Conservation (phyloP, 2,329 filamentous ascomycete genomes). For the Penicillium vulpinum region DNA sequence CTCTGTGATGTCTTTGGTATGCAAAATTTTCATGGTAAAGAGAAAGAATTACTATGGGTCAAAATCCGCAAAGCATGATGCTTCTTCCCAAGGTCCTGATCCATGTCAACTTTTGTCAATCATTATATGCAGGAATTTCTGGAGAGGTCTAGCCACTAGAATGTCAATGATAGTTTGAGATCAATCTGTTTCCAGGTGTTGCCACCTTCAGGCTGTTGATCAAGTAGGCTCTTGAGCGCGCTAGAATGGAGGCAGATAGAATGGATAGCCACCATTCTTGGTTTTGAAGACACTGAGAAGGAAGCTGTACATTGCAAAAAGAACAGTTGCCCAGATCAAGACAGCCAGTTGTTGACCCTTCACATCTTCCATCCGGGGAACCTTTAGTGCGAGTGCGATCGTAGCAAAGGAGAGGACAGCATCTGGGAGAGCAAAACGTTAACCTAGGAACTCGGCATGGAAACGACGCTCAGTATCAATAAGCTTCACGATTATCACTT, state of each 20-base stretch:
- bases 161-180: not conserved
- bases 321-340: constrained; percentile 71
- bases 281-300: constrained; percentile 88
- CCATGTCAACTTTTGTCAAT: not conserved
- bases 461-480: not conserved
- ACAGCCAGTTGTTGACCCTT: constrained; percentile 79
- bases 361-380: constrained; percentile 78
- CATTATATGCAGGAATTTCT: not conserved
- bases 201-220: not conserved
- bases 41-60: not conserved
- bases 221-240: constrained; percentile 56
- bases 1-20: not conserved
- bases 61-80: not conserved
- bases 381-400: constrained; percentile 88
- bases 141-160: not conserved
- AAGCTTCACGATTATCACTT: constrained; percentile 47
- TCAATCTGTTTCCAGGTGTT: not conserved
- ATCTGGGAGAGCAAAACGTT: constrained; percentile 49
- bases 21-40: not conserved
- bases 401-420: constrained; percentile 83
- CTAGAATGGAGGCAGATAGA: constrained; percentile 87
- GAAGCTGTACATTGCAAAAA: constrained; percentile 89
- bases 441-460: constrained; percentile 14
- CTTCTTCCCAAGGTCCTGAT: not conserved
- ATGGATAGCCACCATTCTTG: constrained; percentile 95